Percentiles rank a stretch among this genome's conserved stretches.
Conservation (phyloP, 2,329 filamentous ascomycete genomes). For the Aspergillus ochraceus region DNA sequence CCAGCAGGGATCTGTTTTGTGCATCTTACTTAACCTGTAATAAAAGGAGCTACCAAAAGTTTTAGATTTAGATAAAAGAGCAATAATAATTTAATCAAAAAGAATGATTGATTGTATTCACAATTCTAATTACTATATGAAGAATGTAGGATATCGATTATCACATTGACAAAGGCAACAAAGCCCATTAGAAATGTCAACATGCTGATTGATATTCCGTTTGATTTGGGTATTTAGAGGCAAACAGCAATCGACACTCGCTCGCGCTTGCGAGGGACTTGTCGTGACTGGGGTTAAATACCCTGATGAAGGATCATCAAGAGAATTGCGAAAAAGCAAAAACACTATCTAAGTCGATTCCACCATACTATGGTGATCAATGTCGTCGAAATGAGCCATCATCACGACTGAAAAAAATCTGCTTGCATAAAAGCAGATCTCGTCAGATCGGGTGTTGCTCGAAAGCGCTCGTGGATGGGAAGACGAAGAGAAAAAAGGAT, state of each 20-base stretch:
- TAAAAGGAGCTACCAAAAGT: too few species aligned
- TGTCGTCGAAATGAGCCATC: too few species aligned
- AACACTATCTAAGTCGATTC: background rate
- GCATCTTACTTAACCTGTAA: too few species aligned
- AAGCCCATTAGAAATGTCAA: conserved; percentile 1
- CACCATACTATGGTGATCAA: background rate
- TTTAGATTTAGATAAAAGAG: too few species aligned
- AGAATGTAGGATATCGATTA: conserved; percentile 15
- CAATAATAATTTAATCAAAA: too few species aligned
- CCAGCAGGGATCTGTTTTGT: too few species aligned
- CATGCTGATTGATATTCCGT: conserved; percentile 9
- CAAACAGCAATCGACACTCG: conserved; percentile 19
- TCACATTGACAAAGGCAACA: conserved; percentile 7
- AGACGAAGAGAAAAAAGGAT: background rate
- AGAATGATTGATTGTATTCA: too few species aligned
- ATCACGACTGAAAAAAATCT: background rate
- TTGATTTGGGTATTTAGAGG: conserved; percentile 20
- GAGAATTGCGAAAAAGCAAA: background rate
- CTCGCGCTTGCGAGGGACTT: conserved; percentile 8
- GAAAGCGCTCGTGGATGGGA: background rate
- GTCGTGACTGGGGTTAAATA: conserved; percentile 19
- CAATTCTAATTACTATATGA: background rate
- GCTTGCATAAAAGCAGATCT: conserved; percentile 5
- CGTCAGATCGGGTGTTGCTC: background rate
- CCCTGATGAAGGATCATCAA: background rate